Conservation (phyloP, 345 rosid species). For the Rhizophora apiculata region DNA sequence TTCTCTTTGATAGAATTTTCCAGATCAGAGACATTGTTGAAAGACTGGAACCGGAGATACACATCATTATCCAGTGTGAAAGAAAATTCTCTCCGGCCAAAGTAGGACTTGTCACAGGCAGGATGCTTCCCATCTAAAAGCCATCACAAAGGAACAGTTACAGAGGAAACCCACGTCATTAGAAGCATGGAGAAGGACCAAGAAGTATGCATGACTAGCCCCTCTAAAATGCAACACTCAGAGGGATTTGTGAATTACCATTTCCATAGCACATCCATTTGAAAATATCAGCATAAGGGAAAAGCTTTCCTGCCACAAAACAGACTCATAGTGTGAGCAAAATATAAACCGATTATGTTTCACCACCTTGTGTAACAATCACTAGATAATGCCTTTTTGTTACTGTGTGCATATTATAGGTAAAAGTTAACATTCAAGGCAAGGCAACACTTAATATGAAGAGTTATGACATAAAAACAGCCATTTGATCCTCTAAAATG, state of each 20-base stretch:
- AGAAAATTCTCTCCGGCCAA: conserved; percentile 80
- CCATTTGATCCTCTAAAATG: no score
- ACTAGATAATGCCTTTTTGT: no score
- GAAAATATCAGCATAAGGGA: conserved; percentile 72
- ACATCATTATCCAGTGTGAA: conserved; percentile 77
- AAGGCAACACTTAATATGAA: no score
- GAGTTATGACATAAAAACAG: no score
- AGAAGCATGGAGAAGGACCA: no score
- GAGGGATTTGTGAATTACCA: conserved; percentile 41
- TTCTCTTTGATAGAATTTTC: conserved; percentile 58
- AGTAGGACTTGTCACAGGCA: conserved; percentile 68
- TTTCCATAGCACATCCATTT: conserved; percentile 93
- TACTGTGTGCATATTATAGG: no score
- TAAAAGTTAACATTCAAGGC: no score
- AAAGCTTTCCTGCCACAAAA: conserved; percentile 62
- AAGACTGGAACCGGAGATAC: conserved; percentile 71
- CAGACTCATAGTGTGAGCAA: neutral
- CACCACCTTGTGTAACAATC: no score
- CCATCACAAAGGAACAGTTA: conserved; percentile 1
- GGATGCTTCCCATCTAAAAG: conserved; percentile 89
- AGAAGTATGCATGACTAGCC: no score
- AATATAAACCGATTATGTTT: no score
- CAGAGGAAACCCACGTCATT: neutral
- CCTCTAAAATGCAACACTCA: neutral
- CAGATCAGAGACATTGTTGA: conserved; percentile 52